Base-by-base conservation (phyloP, 495 filamentous ascomycete species). In the Xylaria venustula region DNA sequence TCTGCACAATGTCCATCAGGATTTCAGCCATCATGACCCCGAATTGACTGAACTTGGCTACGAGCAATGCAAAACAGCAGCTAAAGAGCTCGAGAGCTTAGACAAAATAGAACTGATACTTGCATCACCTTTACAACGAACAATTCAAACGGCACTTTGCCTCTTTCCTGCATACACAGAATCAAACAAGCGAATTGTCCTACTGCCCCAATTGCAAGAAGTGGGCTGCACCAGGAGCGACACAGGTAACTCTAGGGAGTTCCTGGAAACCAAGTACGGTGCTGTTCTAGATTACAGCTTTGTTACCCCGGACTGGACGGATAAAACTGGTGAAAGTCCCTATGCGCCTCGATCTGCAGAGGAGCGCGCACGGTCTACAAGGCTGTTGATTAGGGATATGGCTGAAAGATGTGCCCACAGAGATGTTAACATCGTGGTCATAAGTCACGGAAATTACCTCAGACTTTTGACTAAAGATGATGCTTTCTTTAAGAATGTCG, bases 1-100 rank as follows among this genome's bases (percentile, higher is more conserved):
- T 19, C 37, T 12, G 8, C 54, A 57, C 54, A 47, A 57, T 20
- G 36, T 57, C 54, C 8, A 40, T 15, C 41, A 57, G 37, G 54
- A 57, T 26, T 57, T 48, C 20, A 25, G 23, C 6, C 25, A 5
- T 22, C 54, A 2, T 36, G 54, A 57, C 20, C 32, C 54, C n/a
- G 19, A 22, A 11, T 45, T 57, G 32, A 57, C 54, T 11, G 7
- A 25, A 19, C 37, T 57, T 9, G 54, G 54, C 34, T 7, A 8
- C 30, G 32, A 57, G 37, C 54, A 57, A 46, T 15, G 40, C 40
- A 42, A 42, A n/a, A 17, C 40, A 17, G 11, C n/a, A 3, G 40
- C 40, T n/a, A 14, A 3, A 3, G 40, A 42, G 15, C 8, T 42
- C 40, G 15, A 3, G 3, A n/a, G 15, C 8, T 14, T 42, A 42